Base-by-base conservation (phyloP, 345 rosid genomes). In the Salix brachista region DNA sequence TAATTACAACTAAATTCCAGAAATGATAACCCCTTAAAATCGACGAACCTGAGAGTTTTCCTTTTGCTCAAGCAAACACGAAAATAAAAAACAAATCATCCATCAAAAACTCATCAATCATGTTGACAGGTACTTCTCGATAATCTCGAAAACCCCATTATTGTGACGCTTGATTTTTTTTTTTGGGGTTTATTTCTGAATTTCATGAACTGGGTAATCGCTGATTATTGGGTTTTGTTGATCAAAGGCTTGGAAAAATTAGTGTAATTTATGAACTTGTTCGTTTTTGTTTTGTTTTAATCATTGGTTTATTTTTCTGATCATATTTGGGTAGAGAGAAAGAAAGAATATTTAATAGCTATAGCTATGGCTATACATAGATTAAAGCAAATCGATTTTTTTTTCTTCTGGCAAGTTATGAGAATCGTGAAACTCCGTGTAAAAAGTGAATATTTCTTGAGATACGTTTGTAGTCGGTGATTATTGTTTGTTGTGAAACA, bases 1-100 rank as follows among this genome's bases (percentile, higher is more conserved):
- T 5, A 11, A 4, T 28, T 6, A 21, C 12, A 32, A 17, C 14
- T 48, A 80, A 62, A 37, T 25, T 14, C 39, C 10, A 32, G 32
- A 67, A 71, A 70, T 36, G 46, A 14, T 62, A 18, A n/a, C 23
- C 8, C 46, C 19, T 10, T n/a, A 32, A 56, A 54, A 36, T 10
- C n/a, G 67, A 54, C 69, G 56, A 32, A 32, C 68, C 44, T 79
- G 4, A n/a, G 36, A 32, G 39, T 72, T 89, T 83, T 77, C 87
- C 93, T 85, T 74, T 82, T 80, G 77, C 52, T 39, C 94, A 92
- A 92, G 92, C 91, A 69, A 91, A 66, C 54, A 48, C 12, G 25
- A 32, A 54, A 65, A 64, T 37, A 5, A 71, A 42, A 62, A 36
- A 32, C 11, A 52, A 37, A 14, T 5, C 7, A 17, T 11, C 42